Evolutionary conservation across 202 grass and related monocot genomes (phyloP).

Genomic region (Digitaria exilis): DNA sequence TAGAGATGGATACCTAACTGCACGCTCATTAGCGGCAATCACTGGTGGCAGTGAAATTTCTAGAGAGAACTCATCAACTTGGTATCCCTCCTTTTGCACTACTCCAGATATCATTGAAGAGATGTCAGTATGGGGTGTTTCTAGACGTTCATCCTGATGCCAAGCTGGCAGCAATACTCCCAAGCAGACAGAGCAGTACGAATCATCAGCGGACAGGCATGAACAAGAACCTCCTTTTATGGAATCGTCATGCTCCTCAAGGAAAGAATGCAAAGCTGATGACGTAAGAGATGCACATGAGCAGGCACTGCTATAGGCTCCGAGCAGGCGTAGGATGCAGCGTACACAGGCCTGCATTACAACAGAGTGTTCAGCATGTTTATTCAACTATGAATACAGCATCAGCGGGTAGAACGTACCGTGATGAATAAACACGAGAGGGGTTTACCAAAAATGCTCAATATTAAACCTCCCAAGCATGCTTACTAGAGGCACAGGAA

Average conservation of each 20-base stretch:
- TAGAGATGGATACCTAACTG: slow-evolving; percentile 55
- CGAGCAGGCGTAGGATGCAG: slow-evolving; percentile 78
- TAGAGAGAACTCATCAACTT: slow-evolving; percentile 65
- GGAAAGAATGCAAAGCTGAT: slow-evolving; percentile 54
- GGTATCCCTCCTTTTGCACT: slow-evolving; percentile 59
- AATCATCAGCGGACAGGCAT: slow-evolving; percentile 31
- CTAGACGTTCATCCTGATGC: slow-evolving; percentile 31
- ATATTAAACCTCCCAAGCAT: not conserved
- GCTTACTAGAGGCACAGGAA: not conserved
- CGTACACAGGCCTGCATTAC: slow-evolving; percentile 67
- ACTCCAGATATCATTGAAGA: slow-evolving; percentile 50
- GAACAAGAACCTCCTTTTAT: slow-evolving; percentile 37
- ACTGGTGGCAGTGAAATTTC: slow-evolving; percentile 74
- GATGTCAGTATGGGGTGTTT: slow-evolving; percentile 27
- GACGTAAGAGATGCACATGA: slow-evolving; percentile 49
- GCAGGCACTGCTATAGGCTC: slow-evolving; percentile 46
- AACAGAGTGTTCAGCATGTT: not conserved
- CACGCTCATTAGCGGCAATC: slow-evolving; percentile 70
- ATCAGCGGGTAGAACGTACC: not conserved
- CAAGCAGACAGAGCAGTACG: slow-evolving; percentile 81
- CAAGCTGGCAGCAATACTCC: slow-evolving; percentile 66
- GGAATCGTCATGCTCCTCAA: slow-evolving; percentile 57
- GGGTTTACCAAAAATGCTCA: not conserved
- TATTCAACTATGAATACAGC: not conserved
- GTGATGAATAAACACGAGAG: not conserved